Evolutionary conservation across 129 eudicot genomes (phyloP), one percentile per base, ranked within the genome.

Genomic region (Sambucus nigra): DNA sequence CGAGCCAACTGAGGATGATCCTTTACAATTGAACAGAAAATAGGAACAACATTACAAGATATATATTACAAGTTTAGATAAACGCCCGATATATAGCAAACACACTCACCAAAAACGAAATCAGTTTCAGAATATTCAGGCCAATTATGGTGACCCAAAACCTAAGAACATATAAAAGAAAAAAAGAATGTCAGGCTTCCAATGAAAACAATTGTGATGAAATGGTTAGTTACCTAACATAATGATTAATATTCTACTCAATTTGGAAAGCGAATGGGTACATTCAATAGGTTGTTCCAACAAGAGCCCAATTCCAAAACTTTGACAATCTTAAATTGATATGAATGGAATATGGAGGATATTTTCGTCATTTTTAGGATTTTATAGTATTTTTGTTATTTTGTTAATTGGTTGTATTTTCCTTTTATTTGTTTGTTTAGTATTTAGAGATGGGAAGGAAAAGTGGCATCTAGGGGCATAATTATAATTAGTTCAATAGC

Each of bases 111-210:
- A 56, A 80, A 88, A 31, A 74, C 44, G 47, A 88, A 88, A 70
- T 88, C 97, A 17, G 87, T 77, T 70, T 88, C 94, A 46, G 71
- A 72, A 64, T 73, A 69, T 70, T 88, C 94, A 57, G 97, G 97
- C 97, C 97, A 88, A 66, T 78, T 78, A 66, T 77, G 75, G 65
- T 70, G 87, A 63, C 89, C 75, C 83, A 88, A 71, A 69, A 88
- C 92, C 97, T 88, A 66, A 33, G n/a, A 68, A 54, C 18, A 61
- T 53, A 25, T 9, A 55, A 23, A 9, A 33, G 27, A 18, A 24
- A 61, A 12, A 45, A 10, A 26, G 6, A 31, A 27, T 27, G 35
- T 53, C 33, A 65, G 41, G 20, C 11, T 18, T 25, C 14, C 25
- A 5, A 55, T 52, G 8, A 31, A 12, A 47, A 12, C 13, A 29